Percentiles rank a stretch among this genome's conserved stretches.
Evolutionary conservation across 495 filamentous ascomycete species (phyloP).

Genomic region (Aspergillus bridgeri): DNA sequence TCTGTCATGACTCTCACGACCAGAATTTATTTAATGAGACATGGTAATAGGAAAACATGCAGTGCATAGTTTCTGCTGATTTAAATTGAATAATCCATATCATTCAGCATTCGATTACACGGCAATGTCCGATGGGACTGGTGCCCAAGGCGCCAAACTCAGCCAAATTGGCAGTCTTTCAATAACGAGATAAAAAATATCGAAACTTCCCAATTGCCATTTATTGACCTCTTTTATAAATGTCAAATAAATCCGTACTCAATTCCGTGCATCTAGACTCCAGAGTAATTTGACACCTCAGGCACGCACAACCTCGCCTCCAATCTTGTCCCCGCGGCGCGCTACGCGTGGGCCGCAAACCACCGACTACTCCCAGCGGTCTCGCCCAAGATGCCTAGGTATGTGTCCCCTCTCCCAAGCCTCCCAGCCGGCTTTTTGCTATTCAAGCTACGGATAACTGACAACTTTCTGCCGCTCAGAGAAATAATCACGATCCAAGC

Average conservation of each 20-base stretch:
- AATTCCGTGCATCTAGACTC: not conserved
- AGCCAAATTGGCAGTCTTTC: not conserved
- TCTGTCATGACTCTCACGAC: too few relatives aligned
- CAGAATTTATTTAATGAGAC: not conserved
- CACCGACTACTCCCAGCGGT: constrained; percentile 24
- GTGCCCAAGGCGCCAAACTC: not conserved
- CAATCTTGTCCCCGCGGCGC: constrained; percentile 36
- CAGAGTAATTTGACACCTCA: not conserved
- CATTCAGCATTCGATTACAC: not conserved
- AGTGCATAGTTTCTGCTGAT: too few relatives aligned
- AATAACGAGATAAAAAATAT: not conserved
- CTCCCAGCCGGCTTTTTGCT: not conserved
- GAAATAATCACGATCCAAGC: constrained; percentile 99
- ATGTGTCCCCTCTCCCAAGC: constrained; percentile 11
- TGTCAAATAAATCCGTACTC: too few relatives aligned
- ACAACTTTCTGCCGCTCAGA: constrained; percentile 42
- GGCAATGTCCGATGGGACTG: not conserved
- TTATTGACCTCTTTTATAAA: too few relatives aligned
- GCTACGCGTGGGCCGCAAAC: constrained; percentile 34
- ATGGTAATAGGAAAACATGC: too few relatives aligned
- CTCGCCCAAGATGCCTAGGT: constrained; percentile 46
- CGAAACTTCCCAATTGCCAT: not conserved
- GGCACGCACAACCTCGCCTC: not conserved
- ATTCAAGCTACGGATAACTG: constrained; percentile 1
- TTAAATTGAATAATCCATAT: too few relatives aligned